Evolutionary conservation across 129 eudicot species (phyloP), one percentile per base, ranked within the genome.

Genomic region (Flaveria trinervia): DNA sequence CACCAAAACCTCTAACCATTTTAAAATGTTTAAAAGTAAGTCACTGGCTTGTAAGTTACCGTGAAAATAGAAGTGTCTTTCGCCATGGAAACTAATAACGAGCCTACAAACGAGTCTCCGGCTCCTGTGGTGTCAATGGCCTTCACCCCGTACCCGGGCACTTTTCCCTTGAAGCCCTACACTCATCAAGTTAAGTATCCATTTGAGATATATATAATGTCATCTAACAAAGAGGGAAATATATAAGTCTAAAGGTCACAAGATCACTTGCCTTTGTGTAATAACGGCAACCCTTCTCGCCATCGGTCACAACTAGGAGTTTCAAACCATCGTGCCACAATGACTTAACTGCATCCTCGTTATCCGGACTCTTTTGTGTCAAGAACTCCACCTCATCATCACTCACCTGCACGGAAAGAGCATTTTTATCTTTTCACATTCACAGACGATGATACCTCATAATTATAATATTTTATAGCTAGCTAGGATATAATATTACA

Each of bases 111-210:
- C 8, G 96, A 76, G 70, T 90, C 96, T 18, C 96, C 96, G 6
- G 96, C 96, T 69, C 96, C 96, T 1, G 96, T 90, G 60, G 96
- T 90, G 77, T 90, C 96, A 16, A 90, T 41, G 23, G 96, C 68
- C 71, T 80, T 86, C 62, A 90, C 96, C 0, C 81, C 0, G 73
- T 80, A 90, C 9, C 91, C 96, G 0, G 60, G 73, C 26, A 90
- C 93, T 68, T 68, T 80, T 50, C 96, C 96, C 61, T 80, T 88
- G 20, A 86, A 88, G 46, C 60, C 82, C 96, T 90, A 77, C 75
- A 65, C 16, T 77, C 57, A 7, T 36, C 50, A 26, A 73, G 41
- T 78, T 60, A 33, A 67, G n/a, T 28, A 65, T 16, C 43, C 9
- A 9, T 73, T 2, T 26, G n/a, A 11, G 22, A 51, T 17, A 11